Conservation (phyloP, 345 rosid species). For the Cardamine chenopodiifolia region DNA sequence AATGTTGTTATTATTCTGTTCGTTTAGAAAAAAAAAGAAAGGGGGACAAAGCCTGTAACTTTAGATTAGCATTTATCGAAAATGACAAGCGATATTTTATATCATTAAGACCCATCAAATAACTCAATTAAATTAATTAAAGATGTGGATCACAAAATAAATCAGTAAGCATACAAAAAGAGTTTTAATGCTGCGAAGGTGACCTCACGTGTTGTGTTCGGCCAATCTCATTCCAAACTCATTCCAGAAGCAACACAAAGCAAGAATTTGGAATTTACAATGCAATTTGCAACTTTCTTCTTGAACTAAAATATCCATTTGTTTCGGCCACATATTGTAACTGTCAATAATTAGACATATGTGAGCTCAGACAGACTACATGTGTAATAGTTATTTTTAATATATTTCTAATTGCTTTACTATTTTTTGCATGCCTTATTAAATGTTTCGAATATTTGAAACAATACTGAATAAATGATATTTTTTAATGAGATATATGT, state of each 20-base stretch:
- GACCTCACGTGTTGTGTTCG: slow-evolving; percentile 30
- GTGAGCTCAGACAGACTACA: too few relatives aligned
- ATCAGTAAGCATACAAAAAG: background rate
- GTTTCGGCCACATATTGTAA: background rate
- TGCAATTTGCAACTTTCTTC: background rate
- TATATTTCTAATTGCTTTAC: too few relatives aligned
- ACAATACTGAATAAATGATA: too few relatives aligned
- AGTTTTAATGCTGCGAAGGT: slow-evolving; percentile 22
- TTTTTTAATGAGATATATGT: too few relatives aligned
- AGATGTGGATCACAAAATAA: background rate
- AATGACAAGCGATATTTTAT: slow-evolving; percentile 11
- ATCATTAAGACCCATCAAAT: background rate
- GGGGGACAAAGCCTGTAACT: background rate
- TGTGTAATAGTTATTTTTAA: too few relatives aligned
- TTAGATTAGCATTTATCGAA: slow-evolving; percentile 3
- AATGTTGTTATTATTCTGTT: too few relatives aligned
- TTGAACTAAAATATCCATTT: background rate
- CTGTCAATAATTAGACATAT: too few relatives aligned
- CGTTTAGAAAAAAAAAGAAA: background rate
- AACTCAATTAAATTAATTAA: background rate
- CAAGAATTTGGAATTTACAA: background rate
- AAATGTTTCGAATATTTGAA: too few relatives aligned
- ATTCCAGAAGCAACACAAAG: background rate
- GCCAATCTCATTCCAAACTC: slow-evolving; percentile 8
- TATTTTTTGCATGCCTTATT: too few relatives aligned